phyloP scores from a whole-genome alignment of 2,329 filamentous ascomycete species.

The Cercospora sojina region DNA sequence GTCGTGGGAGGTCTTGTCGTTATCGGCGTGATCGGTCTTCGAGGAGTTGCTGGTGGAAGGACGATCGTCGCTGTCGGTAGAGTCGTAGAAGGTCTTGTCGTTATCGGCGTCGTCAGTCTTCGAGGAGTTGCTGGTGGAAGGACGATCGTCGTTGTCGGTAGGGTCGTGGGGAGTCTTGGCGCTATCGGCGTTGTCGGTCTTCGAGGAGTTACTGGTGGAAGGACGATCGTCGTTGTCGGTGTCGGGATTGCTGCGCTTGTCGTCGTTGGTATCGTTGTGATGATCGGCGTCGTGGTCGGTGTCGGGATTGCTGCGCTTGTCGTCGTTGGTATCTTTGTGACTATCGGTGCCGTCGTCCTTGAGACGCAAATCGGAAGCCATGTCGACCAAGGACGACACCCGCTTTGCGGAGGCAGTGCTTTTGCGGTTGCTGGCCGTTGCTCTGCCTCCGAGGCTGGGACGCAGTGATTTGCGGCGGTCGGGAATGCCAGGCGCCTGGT shows the following conservation, averaged over 20 bases:
- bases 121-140: too few relatives aligned
- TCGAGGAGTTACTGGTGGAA: too few relatives aligned
- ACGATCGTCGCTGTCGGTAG: neutral
- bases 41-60: neutral
- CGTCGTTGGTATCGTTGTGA: neutral
- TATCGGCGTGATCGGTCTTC: constrained; percentile 2
- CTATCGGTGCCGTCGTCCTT: constrained; percentile 28
- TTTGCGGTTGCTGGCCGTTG: constrained; percentile 20
- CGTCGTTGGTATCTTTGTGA: neutral
- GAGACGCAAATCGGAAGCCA: constrained; percentile 31
- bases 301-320: neutral
- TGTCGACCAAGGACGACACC: constrained; percentile 25
- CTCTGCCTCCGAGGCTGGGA: constrained; percentile 15
- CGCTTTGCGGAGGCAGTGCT: constrained; percentile 23
- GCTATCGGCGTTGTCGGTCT: constrained; percentile 7
- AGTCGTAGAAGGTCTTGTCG: too few relatives aligned
- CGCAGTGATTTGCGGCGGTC: constrained; percentile 30
- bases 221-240: neutral
- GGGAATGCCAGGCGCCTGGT: constrained; percentile 35
- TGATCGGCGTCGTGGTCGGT: constrained; percentile 6
- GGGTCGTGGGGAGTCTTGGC: constrained; percentile 3
- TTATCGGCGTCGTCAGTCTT: too few relatives aligned
- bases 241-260: neutral
- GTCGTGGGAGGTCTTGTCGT: constrained; percentile 10
- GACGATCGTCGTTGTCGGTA: too few relatives aligned